Conservation (phyloP, 306 rosid genomes). For the Pyrus communis region DNA sequence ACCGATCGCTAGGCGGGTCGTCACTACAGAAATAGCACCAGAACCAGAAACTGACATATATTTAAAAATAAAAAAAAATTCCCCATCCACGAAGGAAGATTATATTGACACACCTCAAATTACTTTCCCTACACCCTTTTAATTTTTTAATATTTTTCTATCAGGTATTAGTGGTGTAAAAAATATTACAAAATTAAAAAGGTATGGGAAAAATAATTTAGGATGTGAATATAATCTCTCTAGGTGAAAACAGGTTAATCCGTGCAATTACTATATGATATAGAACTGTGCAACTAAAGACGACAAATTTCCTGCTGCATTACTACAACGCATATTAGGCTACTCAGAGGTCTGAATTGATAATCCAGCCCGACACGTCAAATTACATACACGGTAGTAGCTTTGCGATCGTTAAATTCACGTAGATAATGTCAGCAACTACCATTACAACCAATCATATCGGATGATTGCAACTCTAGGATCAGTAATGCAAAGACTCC, state of each 20-base stretch:
- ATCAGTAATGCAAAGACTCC: constrained; percentile 10
- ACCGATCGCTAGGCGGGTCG: not conserved
- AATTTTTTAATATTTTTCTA: no score
- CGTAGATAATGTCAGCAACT: constrained; percentile 12
- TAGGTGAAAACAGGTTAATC: not conserved
- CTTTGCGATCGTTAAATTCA: constrained; percentile 17
- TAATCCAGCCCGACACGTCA: constrained; percentile 26
- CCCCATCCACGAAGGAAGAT: no score
- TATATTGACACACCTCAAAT: no score
- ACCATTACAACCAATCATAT: constrained; percentile 20
- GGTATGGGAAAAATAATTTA: no score
- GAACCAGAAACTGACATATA: not conserved
- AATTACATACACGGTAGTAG: constrained; percentile 27
- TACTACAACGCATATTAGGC: constrained; percentile 9
- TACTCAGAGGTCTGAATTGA: constrained; percentile 8
- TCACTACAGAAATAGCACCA: not conserved
- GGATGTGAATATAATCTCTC: not conserved
- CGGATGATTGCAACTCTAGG: constrained; percentile 3
- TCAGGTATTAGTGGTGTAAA: no score
- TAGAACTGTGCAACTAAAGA: constrained; percentile 2
- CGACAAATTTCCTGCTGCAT: constrained; percentile 17
- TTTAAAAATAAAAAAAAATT: not conserved
- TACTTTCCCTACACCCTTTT: no score
- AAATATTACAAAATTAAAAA: no score
- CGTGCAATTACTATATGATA: constrained; percentile 1